Evolutionary conservation across 2,329 filamentous ascomycete genomes (phyloP), one percentile per base, ranked within the genome.

Genomic region (Ophiostoma australiae): DNA sequence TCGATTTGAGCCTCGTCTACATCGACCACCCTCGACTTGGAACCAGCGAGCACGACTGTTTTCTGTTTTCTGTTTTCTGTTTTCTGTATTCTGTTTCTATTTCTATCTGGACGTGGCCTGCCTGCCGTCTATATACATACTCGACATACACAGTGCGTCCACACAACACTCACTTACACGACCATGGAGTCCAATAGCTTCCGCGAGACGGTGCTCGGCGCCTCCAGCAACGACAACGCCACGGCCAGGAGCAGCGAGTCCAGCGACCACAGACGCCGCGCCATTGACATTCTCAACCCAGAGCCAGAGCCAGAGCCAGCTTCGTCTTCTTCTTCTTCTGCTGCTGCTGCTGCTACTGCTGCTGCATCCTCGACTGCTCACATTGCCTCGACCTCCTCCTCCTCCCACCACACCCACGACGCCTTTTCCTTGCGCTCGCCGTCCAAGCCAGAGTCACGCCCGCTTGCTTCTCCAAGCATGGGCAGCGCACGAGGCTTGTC

Each of bases 401-500:
- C 68, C 11, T 61, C 63, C 37, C 73, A 67, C 39, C 67, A 58
- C n/a, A 3, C 68, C 44, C 82, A 81, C 76, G 74, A 76, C 71
- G 80, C 81, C 72, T 84, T 85, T 77, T 82, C 78, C 77, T 78
- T 85, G 78, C 81, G 83, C 77, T 85, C 84, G 72, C 83, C 83
- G 73, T 82, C 83, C 68, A 81, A 82, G 73, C 73, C 80, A 74
- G 81, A 83, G 74, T 82, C 80, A 72, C 77, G 74, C 11, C 72
- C 70, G 10, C n/a, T 70, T 67, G 48, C 67, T 1, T 70, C 71
- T 39, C 68, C 70, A 27, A 35, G 41, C 35, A 5, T 63, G 33
- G 37, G 10, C 61, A n/a, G 31, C 35, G 48, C 74, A 69, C 70
- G 74, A 70, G 70, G 75, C 8, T 76, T 75, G 66, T 76, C 78